Base-by-base conservation (phyloP, 2,329 filamentous ascomycete species). In the Microcyclospora pomicola region DNA sequence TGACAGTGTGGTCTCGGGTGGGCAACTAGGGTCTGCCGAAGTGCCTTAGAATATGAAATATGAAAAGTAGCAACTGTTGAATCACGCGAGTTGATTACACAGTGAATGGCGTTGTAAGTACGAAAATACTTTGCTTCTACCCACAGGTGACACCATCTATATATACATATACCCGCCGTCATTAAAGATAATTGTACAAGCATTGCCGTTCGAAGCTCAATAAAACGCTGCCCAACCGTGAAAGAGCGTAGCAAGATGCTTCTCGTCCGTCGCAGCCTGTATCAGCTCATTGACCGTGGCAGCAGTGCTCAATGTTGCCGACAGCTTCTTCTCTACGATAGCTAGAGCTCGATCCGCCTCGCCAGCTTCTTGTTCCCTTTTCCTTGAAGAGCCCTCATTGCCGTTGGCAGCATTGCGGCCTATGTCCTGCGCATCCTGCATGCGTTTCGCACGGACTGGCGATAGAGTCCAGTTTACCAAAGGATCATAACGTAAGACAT, bases 201-300 rank as follows among this genome's bases (percentile, higher is more conserved):
- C 2, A 24, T 31, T n/a, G 6, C 19, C 15, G 3, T 7, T 24
- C 9, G 31, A n/a, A 15, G 5, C 11, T 40, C 42, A 53, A 33
- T 35, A 52, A 28, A 35, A 57, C 5, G 56, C 55, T 32, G 51
- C 50, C 56, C 55, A 58, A 7, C 58, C 58, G 31, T 41, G 44
- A 65, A 88, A 99, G 50, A 99, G 63, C 31, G 95, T 78, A 2
- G 91, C 88, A 53, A 99, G 59, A 56, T 98, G 95, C 48, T 75
- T 74, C 64, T 94, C 87, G 60, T 98, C 91, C 2, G 82, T 88
- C 6, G 91, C 88, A 63, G 93, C 82, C 57, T 95, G 91, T 47
- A 98, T 98, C 46, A 98, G 63, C 56, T 98, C 91, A 54, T 95
- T 96, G 38, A 98, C 91, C 11, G 86, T 95, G 2, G 91, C 92